Evolutionary conservation across 2,329 filamentous ascomycete genomes (phyloP), one percentile per base, ranked within the genome.

Genomic region (Exophiala calicioides): DNA sequence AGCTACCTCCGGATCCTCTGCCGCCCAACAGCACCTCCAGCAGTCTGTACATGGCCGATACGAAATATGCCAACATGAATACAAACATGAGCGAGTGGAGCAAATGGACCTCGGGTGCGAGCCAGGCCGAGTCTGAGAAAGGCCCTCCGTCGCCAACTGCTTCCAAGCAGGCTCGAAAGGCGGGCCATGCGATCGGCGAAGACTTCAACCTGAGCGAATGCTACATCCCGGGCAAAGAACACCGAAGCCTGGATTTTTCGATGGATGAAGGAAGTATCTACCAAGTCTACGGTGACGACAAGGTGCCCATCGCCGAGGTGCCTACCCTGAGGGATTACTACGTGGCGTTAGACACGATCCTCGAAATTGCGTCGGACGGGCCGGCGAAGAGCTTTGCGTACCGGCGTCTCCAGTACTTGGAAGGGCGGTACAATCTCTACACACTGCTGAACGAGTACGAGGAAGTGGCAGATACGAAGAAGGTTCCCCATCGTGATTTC

Each of bases 301-400:
- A 82, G 52, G 76, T 77, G 13, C 90, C 91, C 0, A 80, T 90
- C 12, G 79, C 95, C 38, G 76, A 82, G 34, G 87, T 97, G n/a
- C 93, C 93, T 1, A 95, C 88, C 4, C 81, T 97, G 60, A 82
- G 90, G 60, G 91, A 98, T 61, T 98, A 90, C 62, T 98, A 97
- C 67, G 87, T 95, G 75, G 91, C 96, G 63, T 74, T 98, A 19
- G 93, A 98, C 63, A 77, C 83, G 16, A 85, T 97, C 47, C 76
- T 95, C 41, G 83, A 85, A 48, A 82, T 94, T n/a, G 95, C 90
- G 0, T 95, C 90, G 0, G 91, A 98, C 63, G 93, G 93, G 0
- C 93, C 93, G 0, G 91, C 85, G 68, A 98, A 98, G 71, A 96
- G 90, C 62, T 97, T 97, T 68, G 91, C 93, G 1, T 98, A 95